Base-by-base conservation (phyloP, 2,329 filamentous ascomycete species). In the Colletotrichum godetiae region DNA sequence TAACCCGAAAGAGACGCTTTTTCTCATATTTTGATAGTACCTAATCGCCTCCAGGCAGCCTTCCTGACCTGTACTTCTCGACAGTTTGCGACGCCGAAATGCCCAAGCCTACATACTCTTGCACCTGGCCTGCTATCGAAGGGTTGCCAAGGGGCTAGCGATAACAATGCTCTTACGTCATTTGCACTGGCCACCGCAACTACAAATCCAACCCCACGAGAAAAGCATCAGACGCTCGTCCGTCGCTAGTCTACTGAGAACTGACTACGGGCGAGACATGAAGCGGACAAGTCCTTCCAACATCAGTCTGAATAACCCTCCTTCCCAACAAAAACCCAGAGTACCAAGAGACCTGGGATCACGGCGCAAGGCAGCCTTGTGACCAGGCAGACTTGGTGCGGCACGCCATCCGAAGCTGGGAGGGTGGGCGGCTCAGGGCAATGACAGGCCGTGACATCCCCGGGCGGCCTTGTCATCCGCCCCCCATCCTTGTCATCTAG, bases 361-460 rank as follows among this genome's bases (percentile, higher is more conserved):
- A 24, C 27, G 60, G 24, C 67, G 42, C 70, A 70, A 60, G 67
- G 67, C 70, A 73, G 71, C 71, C 71, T 66, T 65, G 71, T 73
- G 71, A 73, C 61, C 67, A 73, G 71, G 67, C 71, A 73, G 71
- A 66, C 12, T 73, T 61, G 19, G 55, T 70, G 60, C 71, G 71
- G 71, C 71, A 73, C 55, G 71, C 71, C 71, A 57, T 73, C 67
- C 71, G 67, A 70, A 70, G 35, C 60, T 52, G 24, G 37, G 67
- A 66, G 71, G 71, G 71, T 71, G 67, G 60, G 71, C 56, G 55
- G 71, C 49, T 58, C 67, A 71, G 71, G 29, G 61, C 61, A 55
- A 31, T 69, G 60, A 73, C 71, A 73, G 71, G 71, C 56, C 56
- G n/a, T 64, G 60, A 37, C 35, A 65, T 55, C 66, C 66, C 29